A percentile compares a stretch with the other conserved stretches of the same genome.
These are phyloP conservation scores for Ustilago tritici DNA, from an alignment of 1,284 basidiomycete species.

Conservation along the genomic window DNA sequence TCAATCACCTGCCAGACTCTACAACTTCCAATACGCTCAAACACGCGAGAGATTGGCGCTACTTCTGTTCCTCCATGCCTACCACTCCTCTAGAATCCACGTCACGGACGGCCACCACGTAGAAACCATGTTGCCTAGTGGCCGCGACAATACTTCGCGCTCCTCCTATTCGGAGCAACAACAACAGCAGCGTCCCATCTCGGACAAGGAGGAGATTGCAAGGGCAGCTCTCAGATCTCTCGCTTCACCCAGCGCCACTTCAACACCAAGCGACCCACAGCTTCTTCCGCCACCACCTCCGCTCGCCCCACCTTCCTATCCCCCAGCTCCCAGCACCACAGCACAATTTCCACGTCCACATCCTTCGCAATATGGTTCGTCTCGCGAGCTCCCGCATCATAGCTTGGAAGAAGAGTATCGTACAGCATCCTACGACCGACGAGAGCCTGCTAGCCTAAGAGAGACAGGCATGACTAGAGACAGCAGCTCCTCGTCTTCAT, in stretches of 20 bases:
- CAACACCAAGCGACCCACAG: slow-evolving; percentile 8
- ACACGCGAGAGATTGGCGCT: not conserved
- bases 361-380: not conserved
- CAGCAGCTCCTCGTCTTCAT: slow-evolving; percentile 28
- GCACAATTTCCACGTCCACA: not conserved
- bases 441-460: not conserved
- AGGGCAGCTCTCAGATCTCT: slow-evolving; percentile 47
- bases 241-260: slow-evolving; percentile 12
- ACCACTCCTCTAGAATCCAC: not conserved
- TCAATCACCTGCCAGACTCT: not conserved
- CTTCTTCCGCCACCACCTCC: slow-evolving; percentile 12
- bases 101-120: slow-evolving; percentile 8
- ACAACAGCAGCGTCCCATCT: slow-evolving; percentile 12
- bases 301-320: not conserved
- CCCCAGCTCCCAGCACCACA: not conserved
- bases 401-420: not conserved
- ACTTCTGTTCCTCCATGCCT: slow-evolving; percentile 11
- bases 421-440: not conserved
- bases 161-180: slow-evolving; percentile 3
- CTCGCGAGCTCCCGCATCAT: not conserved
- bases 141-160: slow-evolving; percentile 13
- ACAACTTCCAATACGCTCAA: not conserved
- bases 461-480: slow-evolving; percentile 4
- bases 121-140: slow-evolving; percentile 18
- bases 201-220: slow-evolving; percentile 46